These are phyloP conservation scores for Eucommia ulmoides DNA, from an alignment of 257 asterid genomes.

Conservation along the genomic window DNA sequence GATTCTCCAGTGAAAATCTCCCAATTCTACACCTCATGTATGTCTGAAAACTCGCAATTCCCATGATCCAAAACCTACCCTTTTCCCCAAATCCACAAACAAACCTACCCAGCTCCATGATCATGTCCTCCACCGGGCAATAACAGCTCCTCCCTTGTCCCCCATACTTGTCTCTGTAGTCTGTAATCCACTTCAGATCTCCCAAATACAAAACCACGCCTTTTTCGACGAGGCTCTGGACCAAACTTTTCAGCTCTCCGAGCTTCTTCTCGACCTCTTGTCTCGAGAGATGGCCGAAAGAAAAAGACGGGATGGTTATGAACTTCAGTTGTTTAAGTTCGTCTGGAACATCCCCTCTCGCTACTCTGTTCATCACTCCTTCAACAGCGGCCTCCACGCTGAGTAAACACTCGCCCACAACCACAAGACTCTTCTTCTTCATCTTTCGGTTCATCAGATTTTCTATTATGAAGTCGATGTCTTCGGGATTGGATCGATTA, in stretches of 20 bases:
- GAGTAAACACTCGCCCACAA: background rate
- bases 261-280: background rate
- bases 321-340: background rate
- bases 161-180: background rate
- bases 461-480: background rate
- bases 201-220: slow-evolving; percentile 1
- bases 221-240: background rate
- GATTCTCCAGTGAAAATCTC: background rate
- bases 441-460: background rate
- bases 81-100: background rate
- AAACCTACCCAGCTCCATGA: background rate
- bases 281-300: background rate
- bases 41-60: slow-evolving; percentile 1
- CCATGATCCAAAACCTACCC: background rate
- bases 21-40: background rate
- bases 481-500: background rate
- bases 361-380: background rate
- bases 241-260: background rate
- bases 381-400: background rate
- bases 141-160: background rate
- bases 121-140: slow-evolving; percentile 1
- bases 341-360: background rate
- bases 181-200: slow-evolving; percentile 1
- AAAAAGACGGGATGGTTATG: background rate
- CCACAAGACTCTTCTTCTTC: background rate